Evolutionary conservation across 2,329 filamentous ascomycete genomes (phyloP), one percentile per base, ranked within the genome.

Genomic region (Rhynchosporium agropyri): DNA sequence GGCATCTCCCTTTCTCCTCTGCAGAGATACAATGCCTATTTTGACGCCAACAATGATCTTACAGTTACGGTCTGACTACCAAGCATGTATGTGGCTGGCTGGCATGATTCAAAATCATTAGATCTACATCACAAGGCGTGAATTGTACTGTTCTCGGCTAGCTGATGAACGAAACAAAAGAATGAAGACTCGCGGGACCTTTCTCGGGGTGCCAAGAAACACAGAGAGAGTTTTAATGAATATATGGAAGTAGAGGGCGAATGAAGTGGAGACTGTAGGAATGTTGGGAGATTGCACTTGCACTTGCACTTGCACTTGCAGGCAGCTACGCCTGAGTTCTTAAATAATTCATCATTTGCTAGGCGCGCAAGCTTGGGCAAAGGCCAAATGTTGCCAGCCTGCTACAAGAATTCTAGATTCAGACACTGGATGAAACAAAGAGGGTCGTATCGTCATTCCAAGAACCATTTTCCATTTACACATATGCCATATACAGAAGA

Each of bases 401-500:
- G 33, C 33, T 6, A 36, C 20, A 49, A 49, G 46, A 31, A 49
- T 13, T 12, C 28, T 3, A 54, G 40, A 29, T 20, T 20, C 20
- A 20, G 20, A 20, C 20, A 20, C 20, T 20, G 20, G 26, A 54
- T 20, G 33, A 38, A 36, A 15, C 9, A 50, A 26, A 50, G 12
- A 36, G 1, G 13, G 15, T 36, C 31, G 9, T 8, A 13, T 38
- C 40, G 33, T 46, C 12, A 48, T 36, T 12, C 12, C 45, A 3
- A 36, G 38, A 62, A 58, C 20, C 26, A 53, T 53, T 45, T 55
- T 50, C 33, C 46, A 50, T 12, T 20, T 43, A 51, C 51, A 15
- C 28, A 49, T 8, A 50, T 26, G 48, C 45, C 29, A 50, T 58
- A 20, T 58, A 45, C 53, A 57, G 45, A 60, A 49, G 46, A 50